Base-by-base conservation (phyloP, 108 stramenopile genomes). In the Stephanodiscus minutulus region DNA sequence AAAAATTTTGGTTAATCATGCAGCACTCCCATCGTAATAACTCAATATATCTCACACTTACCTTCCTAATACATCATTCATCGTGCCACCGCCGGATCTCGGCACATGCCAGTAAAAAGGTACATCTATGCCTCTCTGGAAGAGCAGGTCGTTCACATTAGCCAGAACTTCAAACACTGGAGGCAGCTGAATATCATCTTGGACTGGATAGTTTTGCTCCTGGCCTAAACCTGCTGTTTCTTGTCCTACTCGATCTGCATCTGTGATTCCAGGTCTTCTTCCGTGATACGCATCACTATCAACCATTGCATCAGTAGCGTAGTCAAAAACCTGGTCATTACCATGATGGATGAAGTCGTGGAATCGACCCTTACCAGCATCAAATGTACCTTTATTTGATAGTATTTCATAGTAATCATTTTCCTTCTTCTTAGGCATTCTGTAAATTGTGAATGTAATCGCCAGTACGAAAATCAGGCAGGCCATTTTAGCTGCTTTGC, bases 61-160 rank as follows among this genome's bases (percentile, higher is more conserved):
- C 71, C 61, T 65, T 44, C 80, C 81, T 9, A 82, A 59, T 47
- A 82, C 53, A 55, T 84, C 78, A 46, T 76, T 84, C 61, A 84
- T 55, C n/a, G 78, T 80, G n/a, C 74, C 81, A n/a, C 83, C 83
- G 1, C 76, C 76, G 15, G 83, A 65, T 54, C 83, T 61, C 13
- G 83, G 83, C 11, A 84, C 73, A 59, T 84, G 83, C 83, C 83
- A 84, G 37, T 74, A 84, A 52, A 82, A 80, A 43, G 83, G 83
- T 5, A 76, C 67, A 44, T 77, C 76, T 47, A 73, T 62, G 20
- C 76, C 81, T 73, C 36, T 61, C 36, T 66, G 73, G 28, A 74
- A 64, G 29, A 62, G 76, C 3, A 72, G 21, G 28, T 68, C 73
- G 24, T 71, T 57, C 6, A 74, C 58, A 54, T 79, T 58, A 20